Percentiles rank a stretch among this genome's conserved stretches.
Conservation (phyloP, 2,329 filamentous ascomycete genomes). For the Colletotrichum cordylinicola region DNA sequence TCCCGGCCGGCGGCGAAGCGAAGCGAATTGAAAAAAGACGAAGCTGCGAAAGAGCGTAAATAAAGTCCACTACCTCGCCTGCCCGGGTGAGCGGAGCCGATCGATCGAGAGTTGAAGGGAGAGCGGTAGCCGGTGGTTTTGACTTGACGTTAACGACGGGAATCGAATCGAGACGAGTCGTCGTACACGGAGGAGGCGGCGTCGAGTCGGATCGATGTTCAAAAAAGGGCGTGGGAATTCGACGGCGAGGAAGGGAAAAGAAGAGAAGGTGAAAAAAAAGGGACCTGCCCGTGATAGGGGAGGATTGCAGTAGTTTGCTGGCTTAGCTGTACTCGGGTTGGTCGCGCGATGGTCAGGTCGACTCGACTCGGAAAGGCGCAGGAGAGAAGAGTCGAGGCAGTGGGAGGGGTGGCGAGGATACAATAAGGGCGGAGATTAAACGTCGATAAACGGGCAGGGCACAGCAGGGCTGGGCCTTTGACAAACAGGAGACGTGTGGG, state of each 20-base stretch:
- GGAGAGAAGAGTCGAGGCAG: conserved; percentile 16
- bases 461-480: conserved; percentile 16
- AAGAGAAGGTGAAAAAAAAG: conserved; percentile 27
- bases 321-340: conserved; percentile 15
- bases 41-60: conserved; percentile 11
- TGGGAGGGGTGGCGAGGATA: conserved; percentile 22
- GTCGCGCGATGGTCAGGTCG: conserved; percentile 21
- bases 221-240: conserved; percentile 5
- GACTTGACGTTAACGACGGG: conserved; percentile 8
- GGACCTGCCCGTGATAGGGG: conserved; percentile 38
- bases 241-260: not conserved
- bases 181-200: not conserved
- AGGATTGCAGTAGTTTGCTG: conserved; percentile 21
- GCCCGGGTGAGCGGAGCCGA: not conserved
- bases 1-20: conserved; percentile 25
- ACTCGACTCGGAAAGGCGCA: conserved; percentile 21
- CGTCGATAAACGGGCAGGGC: conserved; percentile 19
- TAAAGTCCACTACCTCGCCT: conserved; percentile 5
- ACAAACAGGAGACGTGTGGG: conserved; percentile 14
- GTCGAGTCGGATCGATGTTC: conserved; percentile 25
- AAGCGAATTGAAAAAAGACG: conserved; percentile 19
- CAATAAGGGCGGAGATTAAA: conserved; percentile 23
- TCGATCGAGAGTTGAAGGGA: not conserved
- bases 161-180: not conserved
- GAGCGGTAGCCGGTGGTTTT: conserved; percentile 11